A percentile compares a stretch with the other conserved stretches of the same genome.
These are phyloP conservation scores for Salix exigua DNA, from an alignment of 345 rosid genomes.

Conservation along the genomic window DNA sequence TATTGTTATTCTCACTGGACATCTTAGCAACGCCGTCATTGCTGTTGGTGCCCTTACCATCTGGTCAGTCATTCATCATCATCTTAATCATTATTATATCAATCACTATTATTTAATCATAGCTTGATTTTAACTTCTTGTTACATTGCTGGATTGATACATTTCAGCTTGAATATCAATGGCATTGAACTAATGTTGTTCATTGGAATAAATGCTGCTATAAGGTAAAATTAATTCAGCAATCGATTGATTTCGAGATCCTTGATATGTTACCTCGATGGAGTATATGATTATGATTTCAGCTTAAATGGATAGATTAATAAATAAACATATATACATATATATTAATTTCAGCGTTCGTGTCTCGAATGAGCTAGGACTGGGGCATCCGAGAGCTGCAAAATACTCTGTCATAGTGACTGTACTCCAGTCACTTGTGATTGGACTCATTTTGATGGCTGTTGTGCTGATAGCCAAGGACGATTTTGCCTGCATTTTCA, in stretches of 20 bases:
- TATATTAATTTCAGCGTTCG: constrained; percentile 47
- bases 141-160: not conserved
- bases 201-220: constrained; percentile 70
- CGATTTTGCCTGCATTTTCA: constrained; percentile 57
- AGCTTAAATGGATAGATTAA: no score
- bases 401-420: constrained; percentile 64
- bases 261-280: no score
- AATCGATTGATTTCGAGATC: no score
- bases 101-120: no score
- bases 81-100: not conserved
- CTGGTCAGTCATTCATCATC: constrained; percentile 41
- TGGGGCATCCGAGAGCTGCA: constrained; percentile 66
- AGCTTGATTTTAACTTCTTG: not conserved
- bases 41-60: constrained; percentile 77
- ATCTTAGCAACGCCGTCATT: constrained; percentile 59
- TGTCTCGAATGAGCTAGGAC: constrained; percentile 76
- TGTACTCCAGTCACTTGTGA: constrained; percentile 48
- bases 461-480: constrained; percentile 45
- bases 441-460: constrained; percentile 64
- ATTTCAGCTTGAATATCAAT: constrained; percentile 67
- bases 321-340: no score
- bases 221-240: constrained; percentile 38
- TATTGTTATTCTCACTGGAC: constrained; percentile 64
- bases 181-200: constrained; percentile 77
- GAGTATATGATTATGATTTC: no score